Base-by-base conservation (phyloP, 2,329 filamentous ascomycete genomes). In the Paecilomyces formosus region DNA sequence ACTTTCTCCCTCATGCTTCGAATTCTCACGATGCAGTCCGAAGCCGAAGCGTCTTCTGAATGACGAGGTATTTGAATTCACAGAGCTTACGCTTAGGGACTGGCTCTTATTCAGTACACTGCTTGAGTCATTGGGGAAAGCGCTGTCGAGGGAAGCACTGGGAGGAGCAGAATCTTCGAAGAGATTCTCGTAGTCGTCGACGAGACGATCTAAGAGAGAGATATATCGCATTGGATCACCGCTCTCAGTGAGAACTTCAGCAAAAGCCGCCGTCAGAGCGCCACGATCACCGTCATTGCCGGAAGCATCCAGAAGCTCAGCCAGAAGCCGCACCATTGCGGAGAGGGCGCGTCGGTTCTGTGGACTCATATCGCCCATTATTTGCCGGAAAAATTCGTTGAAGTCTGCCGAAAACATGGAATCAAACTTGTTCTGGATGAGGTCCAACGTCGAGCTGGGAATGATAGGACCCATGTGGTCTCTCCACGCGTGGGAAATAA, bases 201-300 rank as follows among this genome's bases (percentile, higher is more conserved):
- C 91, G 22, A 97, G 82, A 21, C 90, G 86, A 74, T 97, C 92
- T 53, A 97, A 80, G 13, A 97, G 78, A 57, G 93, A 94, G 65
- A 97, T 92, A 70, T 93, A 94, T 62, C 92, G 84, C 60, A 90
- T 86, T 1, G 92, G 86, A 61, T 87, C 85, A 6, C 87, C 88
- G 59, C 92, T 88, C 3, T 86, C 83, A 1, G 94, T 88, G 6
- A 97, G 78, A 55, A 97, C 81, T 70, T 97, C 92, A 0, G 92
- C 88, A 77, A 97, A 97, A 1, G 91, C 89, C 52, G 90, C 85
- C 0, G 92, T 97, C 65, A 97, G 76, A 22, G 90, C 89, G 54
- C 93, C 93, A 54, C 92, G 84, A 70, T 97, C 93, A 31, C 91
- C 89, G 69, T 97, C 93, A 66, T 96, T 96, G 55, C 88, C 88